Evolutionary conservation across 148 eudicot genomes (phyloP).

Genomic region (Silene latifolia): DNA sequence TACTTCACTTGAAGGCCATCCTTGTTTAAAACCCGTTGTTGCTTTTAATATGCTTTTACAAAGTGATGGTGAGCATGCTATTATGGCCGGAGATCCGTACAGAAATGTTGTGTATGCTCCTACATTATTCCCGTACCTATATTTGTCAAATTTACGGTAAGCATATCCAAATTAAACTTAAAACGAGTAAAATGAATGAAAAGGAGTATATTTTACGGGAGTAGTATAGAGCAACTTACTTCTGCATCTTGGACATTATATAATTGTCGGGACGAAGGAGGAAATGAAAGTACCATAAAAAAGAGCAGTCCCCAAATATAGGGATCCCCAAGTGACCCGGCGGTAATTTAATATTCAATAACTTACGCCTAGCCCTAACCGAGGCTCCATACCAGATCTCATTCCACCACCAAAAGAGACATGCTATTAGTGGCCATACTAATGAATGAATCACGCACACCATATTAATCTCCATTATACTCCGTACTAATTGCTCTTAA

Average conservation of each 20-base stretch:
- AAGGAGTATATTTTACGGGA: too few species aligned
- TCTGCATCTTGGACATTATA: slow-evolving; percentile 33
- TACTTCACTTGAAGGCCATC: too few species aligned
- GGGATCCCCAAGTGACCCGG: slow-evolving; percentile 19
- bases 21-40: too few species aligned
- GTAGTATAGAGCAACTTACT: slow-evolving; percentile 12
- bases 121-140: slow-evolving; percentile 45
- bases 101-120: slow-evolving; percentile 44
- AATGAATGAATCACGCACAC: not conserved
- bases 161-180: too few species aligned
- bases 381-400: slow-evolving; percentile 8
- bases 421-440: not conserved
- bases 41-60: slow-evolving; percentile 38
- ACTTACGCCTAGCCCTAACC: not conserved
- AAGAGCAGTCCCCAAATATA: slow-evolving; percentile 8
- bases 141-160: too few species aligned
- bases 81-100: slow-evolving; percentile 43
- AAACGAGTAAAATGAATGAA: too few species aligned
- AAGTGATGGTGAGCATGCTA: slow-evolving; percentile 38
- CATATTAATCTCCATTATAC: not conserved
- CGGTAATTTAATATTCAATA: not conserved
- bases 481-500: too few species aligned
- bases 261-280: slow-evolving; percentile 36
- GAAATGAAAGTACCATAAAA: slow-evolving; percentile 39
- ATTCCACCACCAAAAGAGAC: slow-evolving; percentile 16